Evolutionary conservation across 2,329 filamentous ascomycete species (phyloP).

Genomic region (Pseudocercospora vitis): DNA sequence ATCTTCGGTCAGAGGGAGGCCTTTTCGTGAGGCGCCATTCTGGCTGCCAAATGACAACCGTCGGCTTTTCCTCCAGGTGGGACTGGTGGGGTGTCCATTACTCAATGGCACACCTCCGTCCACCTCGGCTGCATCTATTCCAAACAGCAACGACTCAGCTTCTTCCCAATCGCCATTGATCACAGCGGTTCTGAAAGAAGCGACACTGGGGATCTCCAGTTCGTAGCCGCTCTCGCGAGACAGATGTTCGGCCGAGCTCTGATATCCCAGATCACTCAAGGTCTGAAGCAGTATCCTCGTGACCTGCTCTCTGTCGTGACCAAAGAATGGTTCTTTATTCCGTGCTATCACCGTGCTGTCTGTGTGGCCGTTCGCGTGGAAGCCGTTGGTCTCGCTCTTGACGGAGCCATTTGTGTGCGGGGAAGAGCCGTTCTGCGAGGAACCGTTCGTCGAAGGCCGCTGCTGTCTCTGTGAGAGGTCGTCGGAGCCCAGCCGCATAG

Average conservation of each 20-base stretch:
- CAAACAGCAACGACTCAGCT: slow-evolving; percentile 79
- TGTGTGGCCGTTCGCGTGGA: slow-evolving; percentile 43
- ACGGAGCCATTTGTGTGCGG: slow-evolving; percentile 44
- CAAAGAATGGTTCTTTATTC: slow-evolving; percentile 62
- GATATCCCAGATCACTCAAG: slow-evolving; percentile 83
- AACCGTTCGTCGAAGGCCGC: slow-evolving; percentile 42
- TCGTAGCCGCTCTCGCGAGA: slow-evolving; percentile 81
- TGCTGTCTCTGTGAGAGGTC: slow-evolving; percentile 43
- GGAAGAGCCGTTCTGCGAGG: slow-evolving; percentile 35
- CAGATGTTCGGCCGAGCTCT: slow-evolving; percentile 70
- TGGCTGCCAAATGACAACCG: slow-evolving; percentile 31
- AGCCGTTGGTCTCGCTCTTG: slow-evolving; percentile 46
- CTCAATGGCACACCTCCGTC: slow-evolving; percentile 44
- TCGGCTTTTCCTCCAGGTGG: slow-evolving; percentile 27
- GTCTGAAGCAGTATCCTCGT: slow-evolving; percentile 91
- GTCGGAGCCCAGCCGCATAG: slow-evolving; percentile 42
- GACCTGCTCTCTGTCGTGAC: slow-evolving; percentile 89
- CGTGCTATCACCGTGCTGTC: slow-evolving; percentile 29
- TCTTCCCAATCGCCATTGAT: slow-evolving; percentile 77
- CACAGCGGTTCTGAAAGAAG: slow-evolving; percentile 80
- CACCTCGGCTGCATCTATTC: slow-evolving; percentile 43
- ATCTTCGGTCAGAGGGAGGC: slow-evolving; percentile 71
- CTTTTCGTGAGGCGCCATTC: slow-evolving; percentile 40
- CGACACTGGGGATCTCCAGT: slow-evolving; percentile 80
- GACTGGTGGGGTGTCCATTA: slow-evolving; percentile 27